Percentiles rank a stretch among this genome's conserved stretches.
phyloP scores from a whole-genome alignment of 2,329 filamentous ascomycete species.

The Pyrenophora graminea region DNA sequence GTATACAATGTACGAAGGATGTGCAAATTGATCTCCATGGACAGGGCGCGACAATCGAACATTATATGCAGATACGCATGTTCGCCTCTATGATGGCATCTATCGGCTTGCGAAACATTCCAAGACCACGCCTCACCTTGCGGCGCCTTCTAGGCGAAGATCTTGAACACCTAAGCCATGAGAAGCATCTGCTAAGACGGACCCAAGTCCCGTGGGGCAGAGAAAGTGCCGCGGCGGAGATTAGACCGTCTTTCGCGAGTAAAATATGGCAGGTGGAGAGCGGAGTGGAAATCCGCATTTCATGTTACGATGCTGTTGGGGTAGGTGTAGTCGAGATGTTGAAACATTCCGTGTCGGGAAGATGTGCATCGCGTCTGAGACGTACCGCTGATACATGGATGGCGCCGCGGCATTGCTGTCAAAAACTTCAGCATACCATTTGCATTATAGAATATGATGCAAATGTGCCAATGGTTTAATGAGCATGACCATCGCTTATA shows the following conservation, averaged over 20 bases:
- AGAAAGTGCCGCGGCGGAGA: slow-evolving; percentile 5
- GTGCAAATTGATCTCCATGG: neutral
- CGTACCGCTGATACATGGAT: slow-evolving; percentile 25
- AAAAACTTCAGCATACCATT: neutral
- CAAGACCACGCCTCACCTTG: slow-evolving; percentile 27
- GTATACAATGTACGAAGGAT: neutral
- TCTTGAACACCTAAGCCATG: slow-evolving; percentile 27
- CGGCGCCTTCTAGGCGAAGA: slow-evolving; percentile 14
- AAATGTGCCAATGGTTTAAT: neutral
- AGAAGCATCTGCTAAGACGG: slow-evolving; percentile 18
- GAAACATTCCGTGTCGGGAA: slow-evolving; percentile 23
- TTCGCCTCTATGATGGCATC: slow-evolving; percentile 11
- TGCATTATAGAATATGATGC: neutral
- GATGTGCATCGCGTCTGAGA: slow-evolving; percentile 18
- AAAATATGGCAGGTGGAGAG: slow-evolving; percentile 8
- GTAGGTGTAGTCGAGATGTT: slow-evolving; percentile 20
- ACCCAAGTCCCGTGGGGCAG: slow-evolving; percentile 17
- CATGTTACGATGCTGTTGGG: slow-evolving; percentile 10
- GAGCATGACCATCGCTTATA: neutral
- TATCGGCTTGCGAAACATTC: slow-evolving; percentile 31
- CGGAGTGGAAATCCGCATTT: slow-evolving; percentile 23
- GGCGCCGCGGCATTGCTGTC: slow-evolving; percentile 9
- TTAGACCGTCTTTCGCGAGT: slow-evolving; percentile 8
- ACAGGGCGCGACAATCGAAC: slow-evolving; percentile 12
- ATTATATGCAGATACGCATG: slow-evolving; percentile 21